Conservation (phyloP, 2,329 filamentous ascomycete genomes). For the Monilinia laxa region DNA sequence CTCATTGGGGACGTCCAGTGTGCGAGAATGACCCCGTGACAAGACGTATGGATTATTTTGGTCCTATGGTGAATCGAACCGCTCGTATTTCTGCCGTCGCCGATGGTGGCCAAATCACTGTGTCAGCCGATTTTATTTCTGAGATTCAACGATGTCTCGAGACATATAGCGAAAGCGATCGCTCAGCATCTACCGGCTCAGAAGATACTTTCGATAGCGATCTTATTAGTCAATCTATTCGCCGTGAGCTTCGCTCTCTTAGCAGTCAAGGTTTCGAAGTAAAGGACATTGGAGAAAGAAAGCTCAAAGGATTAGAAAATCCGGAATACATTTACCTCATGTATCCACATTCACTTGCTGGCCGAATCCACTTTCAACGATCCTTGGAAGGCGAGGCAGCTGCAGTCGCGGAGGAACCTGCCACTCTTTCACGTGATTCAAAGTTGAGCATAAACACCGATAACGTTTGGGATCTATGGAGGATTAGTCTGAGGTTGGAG, state of each 20-base stretch:
- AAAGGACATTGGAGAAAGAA: constrained; percentile 92
- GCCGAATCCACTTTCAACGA: constrained; percentile 69
- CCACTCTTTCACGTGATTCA: constrained; percentile 61
- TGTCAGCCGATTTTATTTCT: constrained; percentile 94
- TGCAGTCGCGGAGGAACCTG: constrained; percentile 49
- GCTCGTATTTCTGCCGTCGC: constrained; percentile 91
- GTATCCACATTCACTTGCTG: constrained; percentile 84
- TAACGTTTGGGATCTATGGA: constrained; percentile 79
- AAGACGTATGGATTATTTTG: constrained; percentile 98
- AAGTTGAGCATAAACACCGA: constrained; percentile 78
- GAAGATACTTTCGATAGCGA: constrained; percentile 79
- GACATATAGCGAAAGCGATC: constrained; percentile 82
- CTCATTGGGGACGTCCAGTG: constrained; percentile 92
- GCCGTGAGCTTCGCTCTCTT: constrained; percentile 81
- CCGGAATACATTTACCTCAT: constrained; percentile 94
- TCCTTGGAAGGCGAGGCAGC: constrained; percentile 41
- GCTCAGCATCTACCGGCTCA: constrained; percentile 64
- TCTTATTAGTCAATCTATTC: constrained; percentile 70
- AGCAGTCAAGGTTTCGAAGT: constrained; percentile 94
- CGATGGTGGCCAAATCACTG: constrained; percentile 94
- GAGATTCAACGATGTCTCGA: constrained; percentile 92
- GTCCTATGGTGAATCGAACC: constrained; percentile 97
- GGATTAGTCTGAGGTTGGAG: constrained; percentile 82
- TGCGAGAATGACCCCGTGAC: constrained; percentile 96
- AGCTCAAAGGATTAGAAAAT: constrained; percentile 95